Evolutionary conservation across 106 monocot genomes (phyloP).

Genomic region (Phalaenopsis equestris): DNA sequence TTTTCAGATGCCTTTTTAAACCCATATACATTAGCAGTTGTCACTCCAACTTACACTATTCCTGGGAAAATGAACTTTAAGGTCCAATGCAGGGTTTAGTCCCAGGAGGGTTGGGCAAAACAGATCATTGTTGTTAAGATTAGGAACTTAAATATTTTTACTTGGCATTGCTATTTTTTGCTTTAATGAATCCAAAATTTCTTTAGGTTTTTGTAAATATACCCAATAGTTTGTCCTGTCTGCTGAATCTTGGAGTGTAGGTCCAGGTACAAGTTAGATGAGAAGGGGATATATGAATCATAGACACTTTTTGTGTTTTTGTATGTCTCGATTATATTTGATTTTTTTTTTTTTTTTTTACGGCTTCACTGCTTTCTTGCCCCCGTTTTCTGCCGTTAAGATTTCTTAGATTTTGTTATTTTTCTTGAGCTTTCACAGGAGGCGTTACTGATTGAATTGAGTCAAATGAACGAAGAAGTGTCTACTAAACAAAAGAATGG

Average conservation of each 20-base stretch:
- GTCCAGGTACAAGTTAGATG: background rate
- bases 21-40: background rate
- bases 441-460: conserved; percentile 74
- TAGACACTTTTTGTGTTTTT: background rate
- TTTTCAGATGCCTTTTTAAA: too few species aligned
- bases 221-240: background rate
- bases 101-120: background rate
- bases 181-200: background rate
- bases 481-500: conserved; percentile 62
- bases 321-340: too few species aligned
- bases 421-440: conserved; percentile 34
- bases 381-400: background rate
- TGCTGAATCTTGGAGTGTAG: background rate
- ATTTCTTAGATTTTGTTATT: background rate
- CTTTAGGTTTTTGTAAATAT: background rate
- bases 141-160: background rate
- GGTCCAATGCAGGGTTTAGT: background rate
- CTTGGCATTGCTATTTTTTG: background rate
- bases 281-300: background rate
- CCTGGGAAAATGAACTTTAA: background rate
- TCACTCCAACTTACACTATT: background rate
- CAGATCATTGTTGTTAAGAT: background rate
- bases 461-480: conserved; percentile 92
- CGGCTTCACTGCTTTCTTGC: background rate
- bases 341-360: too few species aligned